Evolutionary conservation across 306 rosid genomes (phyloP).

Genomic region (Acacia melanoxylon): DNA sequence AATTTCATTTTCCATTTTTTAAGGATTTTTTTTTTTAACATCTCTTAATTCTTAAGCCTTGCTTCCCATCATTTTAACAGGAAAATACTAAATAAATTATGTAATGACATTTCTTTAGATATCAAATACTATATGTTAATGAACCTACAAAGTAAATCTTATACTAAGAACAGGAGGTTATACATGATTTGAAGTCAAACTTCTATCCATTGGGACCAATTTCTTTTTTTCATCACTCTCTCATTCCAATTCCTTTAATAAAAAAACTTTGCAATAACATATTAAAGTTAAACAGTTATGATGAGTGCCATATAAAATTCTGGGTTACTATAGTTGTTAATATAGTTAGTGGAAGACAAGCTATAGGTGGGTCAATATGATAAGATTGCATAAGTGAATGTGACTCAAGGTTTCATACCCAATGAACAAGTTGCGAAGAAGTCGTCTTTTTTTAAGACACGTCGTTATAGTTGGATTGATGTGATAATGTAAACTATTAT

Average conservation of each 20-base stretch:
- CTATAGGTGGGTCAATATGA: background rate
- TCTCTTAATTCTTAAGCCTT: no score
- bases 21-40: background rate
- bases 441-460: background rate
- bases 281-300: background rate
- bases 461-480: background rate
- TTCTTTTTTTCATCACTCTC: background rate
- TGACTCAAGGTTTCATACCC: background rate
- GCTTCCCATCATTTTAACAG: background rate
- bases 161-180: no score
- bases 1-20: background rate
- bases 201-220: background rate
- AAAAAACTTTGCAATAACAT: background rate
- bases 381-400: background rate
- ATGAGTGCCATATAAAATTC: background rate
- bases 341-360: background rate
- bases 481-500: background rate
- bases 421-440: background rate
- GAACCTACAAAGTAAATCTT: no score
- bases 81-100: background rate
- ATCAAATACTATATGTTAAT: no score
- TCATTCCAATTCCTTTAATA: background rate
- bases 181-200: background rate
- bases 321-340: background rate
- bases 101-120: background rate